Evolutionary conservation across 768 basidiomycete species (phyloP), one percentile per base, ranked within the genome.

Genomic region (Gloeopeniophorella convolvens): DNA sequence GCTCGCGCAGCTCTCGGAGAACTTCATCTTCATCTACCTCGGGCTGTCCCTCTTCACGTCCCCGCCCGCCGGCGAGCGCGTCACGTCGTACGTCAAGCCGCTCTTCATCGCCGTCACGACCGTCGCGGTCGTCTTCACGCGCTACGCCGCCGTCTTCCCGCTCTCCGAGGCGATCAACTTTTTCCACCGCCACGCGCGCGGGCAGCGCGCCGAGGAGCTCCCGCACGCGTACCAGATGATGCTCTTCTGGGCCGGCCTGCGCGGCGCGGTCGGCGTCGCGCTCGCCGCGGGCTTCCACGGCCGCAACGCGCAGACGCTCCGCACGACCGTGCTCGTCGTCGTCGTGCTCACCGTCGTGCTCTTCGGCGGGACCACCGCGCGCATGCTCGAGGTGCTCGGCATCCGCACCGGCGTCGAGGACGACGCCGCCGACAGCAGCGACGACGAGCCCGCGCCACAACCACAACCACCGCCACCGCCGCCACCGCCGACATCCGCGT

Each of bases 181-280:
- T 57, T 83, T 97, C 74, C 86, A 83, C 59, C 73, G 72, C 24
- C 88, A 94, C 53, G 83, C 79, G 2, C 80, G 90, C 1, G 92
- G 92, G 1, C 89, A 93, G 61, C 79, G 92, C 34, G 70, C 76
- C 20, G 94, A 96, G 57, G 94, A 97, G 59, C 72, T 99, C 4
- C 94, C 96, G 1, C 94, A 98, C 66, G 93, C 92, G 10, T 97
- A 99, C 62, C 94, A 97, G 61, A 95, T 98, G 90, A 96, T 98
- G 93, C 71, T 98, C 13, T 98, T 98, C 69, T 99, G 95, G 96
- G 95, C 95, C 1, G 95, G 95, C 5, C 70, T 99, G 46, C 76
- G 96, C 24, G 96, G 96, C 30, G 96, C 96, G 0, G 96, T 99
- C 35, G 96, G 96, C 32, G 96, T 99, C 18, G 96, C 96, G 3